These are phyloP conservation scores for Rhodotorula kratochvilovae DNA, from an alignment of 768 basidiomycete species.

Conservation along the genomic window DNA sequence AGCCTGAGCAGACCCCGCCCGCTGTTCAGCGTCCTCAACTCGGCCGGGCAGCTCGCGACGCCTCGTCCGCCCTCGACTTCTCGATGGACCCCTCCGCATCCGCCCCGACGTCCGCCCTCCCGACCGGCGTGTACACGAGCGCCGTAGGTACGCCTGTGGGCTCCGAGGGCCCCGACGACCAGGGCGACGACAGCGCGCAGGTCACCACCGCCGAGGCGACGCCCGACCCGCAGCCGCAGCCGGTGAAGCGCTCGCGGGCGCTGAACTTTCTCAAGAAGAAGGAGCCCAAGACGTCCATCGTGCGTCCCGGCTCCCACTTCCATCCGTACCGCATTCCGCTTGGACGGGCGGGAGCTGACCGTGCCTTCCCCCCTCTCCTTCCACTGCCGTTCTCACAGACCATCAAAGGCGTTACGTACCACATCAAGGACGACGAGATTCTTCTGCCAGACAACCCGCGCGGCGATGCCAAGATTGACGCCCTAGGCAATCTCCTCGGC, in stretches of 20 bases:
- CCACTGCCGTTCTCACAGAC: constrained; percentile 28
- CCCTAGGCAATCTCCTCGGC: constrained; percentile 72
- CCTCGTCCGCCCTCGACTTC: background rate
- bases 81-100: background rate
- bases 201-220: constrained; percentile 9
- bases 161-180: background rate
- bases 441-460: constrained; percentile 74
- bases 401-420: constrained; percentile 66
- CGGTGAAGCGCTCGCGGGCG: constrained; percentile 8
- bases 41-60: background rate
- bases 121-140: constrained; percentile 6
- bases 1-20: background rate
- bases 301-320: background rate
- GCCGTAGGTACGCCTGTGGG: constrained; percentile 9
- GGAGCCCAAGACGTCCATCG: constrained; percentile 42
- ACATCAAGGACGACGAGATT: constrained; percentile 85
- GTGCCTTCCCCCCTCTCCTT: too few species aligned
- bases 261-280: constrained; percentile 45
- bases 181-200: background rate
- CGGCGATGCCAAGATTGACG: constrained; percentile 88
- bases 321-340: too few species aligned
- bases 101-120: background rate
- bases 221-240: constrained; percentile 5
- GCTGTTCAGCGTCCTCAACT: background rate
- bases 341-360: background rate